A percentile compares a stretch with the other conserved stretches of the same genome.
phyloP scores from a whole-genome alignment of 2,329 filamentous ascomycete genomes.

The Pyricularia sp. region DNA sequence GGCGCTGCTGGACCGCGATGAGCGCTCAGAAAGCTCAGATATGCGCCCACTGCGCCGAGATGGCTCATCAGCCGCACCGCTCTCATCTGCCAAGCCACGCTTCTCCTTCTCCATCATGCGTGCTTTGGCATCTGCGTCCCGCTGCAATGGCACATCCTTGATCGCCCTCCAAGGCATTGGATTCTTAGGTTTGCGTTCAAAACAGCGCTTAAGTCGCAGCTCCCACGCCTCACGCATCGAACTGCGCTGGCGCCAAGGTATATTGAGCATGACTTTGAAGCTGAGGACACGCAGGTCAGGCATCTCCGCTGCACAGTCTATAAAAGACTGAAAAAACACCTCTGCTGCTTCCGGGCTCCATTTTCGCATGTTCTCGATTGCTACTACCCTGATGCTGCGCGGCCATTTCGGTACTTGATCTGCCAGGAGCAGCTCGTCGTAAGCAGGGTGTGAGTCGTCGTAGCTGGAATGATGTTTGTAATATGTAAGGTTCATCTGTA shows the following conservation, averaged over 20 bases:
- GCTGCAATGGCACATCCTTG: constrained; percentile 4
- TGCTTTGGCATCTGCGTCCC: not conserved
- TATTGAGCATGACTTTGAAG: constrained; percentile 70
- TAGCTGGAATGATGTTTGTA: constrained; percentile 60
- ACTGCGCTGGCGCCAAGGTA: constrained; percentile 73
- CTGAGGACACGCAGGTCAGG: constrained; percentile 58
- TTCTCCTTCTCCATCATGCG: not conserved
- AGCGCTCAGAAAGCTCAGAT: constrained; percentile 14
- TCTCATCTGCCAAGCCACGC: not conserved
- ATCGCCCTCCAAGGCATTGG: constrained; percentile 15
- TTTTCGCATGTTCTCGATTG: constrained; percentile 68
- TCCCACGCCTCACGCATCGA: constrained; percentile 73
- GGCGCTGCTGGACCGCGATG: constrained; percentile 20
- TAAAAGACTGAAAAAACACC: constrained; percentile 69
- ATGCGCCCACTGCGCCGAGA: constrained; percentile 29
- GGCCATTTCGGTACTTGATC: constrained; percentile 74
- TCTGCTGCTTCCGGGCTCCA: constrained; percentile 63
- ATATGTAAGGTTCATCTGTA: constrained; percentile 73
- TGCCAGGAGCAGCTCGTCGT: constrained; percentile 55
- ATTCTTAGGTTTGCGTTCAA: constrained; percentile 34
- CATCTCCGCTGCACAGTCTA: constrained; percentile 59
- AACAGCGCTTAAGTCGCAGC: constrained; percentile 57
- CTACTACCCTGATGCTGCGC: constrained; percentile 55
- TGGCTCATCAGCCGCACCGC: constrained; percentile 9
- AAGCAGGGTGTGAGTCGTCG: constrained; percentile 66